phyloP scores from a whole-genome alignment of 208 protist genomes.

The Acanthamoeba rhysodes region DNA sequence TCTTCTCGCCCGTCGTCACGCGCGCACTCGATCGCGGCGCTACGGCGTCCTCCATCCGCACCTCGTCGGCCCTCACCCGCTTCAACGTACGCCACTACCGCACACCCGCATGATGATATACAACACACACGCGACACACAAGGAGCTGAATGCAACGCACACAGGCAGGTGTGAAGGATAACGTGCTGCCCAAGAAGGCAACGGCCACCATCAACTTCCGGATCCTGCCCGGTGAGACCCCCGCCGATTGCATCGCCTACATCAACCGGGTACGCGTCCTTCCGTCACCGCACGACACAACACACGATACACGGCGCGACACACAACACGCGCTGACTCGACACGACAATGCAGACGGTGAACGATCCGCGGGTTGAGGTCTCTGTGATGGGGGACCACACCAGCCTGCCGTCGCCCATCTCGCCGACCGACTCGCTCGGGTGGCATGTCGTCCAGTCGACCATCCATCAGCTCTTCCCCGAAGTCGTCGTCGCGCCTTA shows the following conservation, averaged over 20 bases:
- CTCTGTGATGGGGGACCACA: neutral
- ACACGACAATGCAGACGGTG: neutral
- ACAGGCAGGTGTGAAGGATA: constrained; percentile 75
- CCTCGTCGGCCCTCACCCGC: neutral
- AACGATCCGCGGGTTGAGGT: constrained; percentile 71
- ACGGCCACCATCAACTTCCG: constrained; percentile 78
- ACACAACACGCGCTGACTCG: neutral
- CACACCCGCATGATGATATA: too few relatives aligned
- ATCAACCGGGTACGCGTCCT: neutral
- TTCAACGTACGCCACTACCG: neutral
- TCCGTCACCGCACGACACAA: neutral
- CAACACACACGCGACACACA: too few relatives aligned
- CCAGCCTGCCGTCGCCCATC: constrained; percentile 66
- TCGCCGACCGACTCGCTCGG: neutral
- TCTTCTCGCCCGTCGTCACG: neutral
- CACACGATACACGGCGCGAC: neutral
- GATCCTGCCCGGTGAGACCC: constrained; percentile 71
- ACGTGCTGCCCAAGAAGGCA: constrained; percentile 70
- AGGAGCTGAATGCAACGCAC: neutral
- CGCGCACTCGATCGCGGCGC: neutral
- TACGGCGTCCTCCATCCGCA: neutral
- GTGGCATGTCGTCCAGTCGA: neutral
- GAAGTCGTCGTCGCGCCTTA: constrained; percentile 44
- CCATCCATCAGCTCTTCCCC: constrained; percentile 28
- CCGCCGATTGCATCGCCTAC: constrained; percentile 1